A percentile compares a stretch with the other conserved stretches of the same genome.
Evolutionary conservation across 352 stramenopile species (phyloP).

Genomic region (Phytopythium vexans): DNA sequence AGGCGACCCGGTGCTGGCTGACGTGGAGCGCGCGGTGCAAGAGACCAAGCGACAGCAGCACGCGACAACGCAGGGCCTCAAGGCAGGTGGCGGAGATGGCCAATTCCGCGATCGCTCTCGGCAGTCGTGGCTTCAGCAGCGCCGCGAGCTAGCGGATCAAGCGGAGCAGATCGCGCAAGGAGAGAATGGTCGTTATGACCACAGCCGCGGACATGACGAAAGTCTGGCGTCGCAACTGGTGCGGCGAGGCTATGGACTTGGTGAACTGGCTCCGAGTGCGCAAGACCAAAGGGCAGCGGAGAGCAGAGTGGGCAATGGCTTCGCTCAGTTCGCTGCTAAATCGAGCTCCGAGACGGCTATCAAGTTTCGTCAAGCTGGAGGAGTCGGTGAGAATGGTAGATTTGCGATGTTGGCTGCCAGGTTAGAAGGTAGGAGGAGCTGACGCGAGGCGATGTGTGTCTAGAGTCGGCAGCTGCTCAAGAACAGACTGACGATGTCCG

Average conservation of each 20-base stretch:
- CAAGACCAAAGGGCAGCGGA: too few relatives aligned
- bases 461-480: background rate
- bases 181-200: background rate
- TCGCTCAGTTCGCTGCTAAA: too few relatives aligned
- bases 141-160: slow-evolving; percentile 33
- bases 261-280: too few relatives aligned
- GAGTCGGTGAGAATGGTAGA: background rate
- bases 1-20: slow-evolving; percentile 34
- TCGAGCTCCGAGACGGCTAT: too few relatives aligned
- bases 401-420: background rate
- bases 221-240: slow-evolving; percentile 47
- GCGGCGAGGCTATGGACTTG: slow-evolving; percentile 50
- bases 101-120: slow-evolving; percentile 52
- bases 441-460: too few relatives aligned
- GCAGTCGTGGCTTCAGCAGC: slow-evolving; percentile 63
- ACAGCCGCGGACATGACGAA: slow-evolving; percentile 2
- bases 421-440: slow-evolving; percentile 2
- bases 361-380: background rate
- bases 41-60: slow-evolving; percentile 18
- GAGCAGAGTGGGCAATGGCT: background rate
- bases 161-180: slow-evolving; percentile 18
- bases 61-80: slow-evolving; percentile 1
- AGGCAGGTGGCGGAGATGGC: slow-evolving; percentile 1
- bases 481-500: slow-evolving; percentile 12
- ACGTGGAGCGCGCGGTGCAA: slow-evolving; percentile 22